Base-by-base conservation (phyloP, 75 land plant genomes). In the Selaginella moellendorffii region DNA sequence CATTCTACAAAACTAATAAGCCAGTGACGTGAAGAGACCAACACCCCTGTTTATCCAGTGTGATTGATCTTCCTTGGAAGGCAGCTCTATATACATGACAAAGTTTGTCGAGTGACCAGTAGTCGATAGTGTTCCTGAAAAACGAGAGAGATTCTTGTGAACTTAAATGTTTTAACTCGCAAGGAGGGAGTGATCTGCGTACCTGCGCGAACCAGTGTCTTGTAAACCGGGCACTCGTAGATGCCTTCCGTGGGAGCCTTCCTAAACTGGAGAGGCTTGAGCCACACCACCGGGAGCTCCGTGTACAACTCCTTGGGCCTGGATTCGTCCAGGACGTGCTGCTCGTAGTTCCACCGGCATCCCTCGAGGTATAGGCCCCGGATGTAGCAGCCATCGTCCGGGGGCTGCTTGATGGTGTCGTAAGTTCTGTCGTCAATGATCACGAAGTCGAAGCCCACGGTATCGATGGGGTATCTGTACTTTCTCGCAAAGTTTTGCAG, bases 1-100 rank as follows among this genome's bases (percentile, higher is more conserved):
- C n/a, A n/a, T n/a, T n/a, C n/a, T n/a, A n/a, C n/a, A n/a, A n/a
- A n/a, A n/a, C 58, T 52, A 74, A 24, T 70, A 74, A 21, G 72
- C 68, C 0, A 74, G 77, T 21, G 74, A 54, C 0, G 77, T 74
- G 30, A 74, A 74, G 56, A 74, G 77, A 1, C 73, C 77, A 27
- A 74, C 77, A 30, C 77, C 77, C 51, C 77, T 56, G 30, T 74
- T 74, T 27, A 74, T 74, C 77, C 77, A 74, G n/a, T 69, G 66
- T 25, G 72, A 52, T 65, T 69, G 77, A 2, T 54, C 64, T 27
- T 74, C 19, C 24, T 74, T 62, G 0, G 73, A 63, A 22, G 72
- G 72, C 18, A 74, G 53, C 28, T 74, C 77, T 59, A 74, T 54
- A 60, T 64, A 69, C 77, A 74, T 74, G 12, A 74, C 77, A 61